Base-by-base conservation (phyloP, 208 protist species). In the Leishmania major region DNA sequence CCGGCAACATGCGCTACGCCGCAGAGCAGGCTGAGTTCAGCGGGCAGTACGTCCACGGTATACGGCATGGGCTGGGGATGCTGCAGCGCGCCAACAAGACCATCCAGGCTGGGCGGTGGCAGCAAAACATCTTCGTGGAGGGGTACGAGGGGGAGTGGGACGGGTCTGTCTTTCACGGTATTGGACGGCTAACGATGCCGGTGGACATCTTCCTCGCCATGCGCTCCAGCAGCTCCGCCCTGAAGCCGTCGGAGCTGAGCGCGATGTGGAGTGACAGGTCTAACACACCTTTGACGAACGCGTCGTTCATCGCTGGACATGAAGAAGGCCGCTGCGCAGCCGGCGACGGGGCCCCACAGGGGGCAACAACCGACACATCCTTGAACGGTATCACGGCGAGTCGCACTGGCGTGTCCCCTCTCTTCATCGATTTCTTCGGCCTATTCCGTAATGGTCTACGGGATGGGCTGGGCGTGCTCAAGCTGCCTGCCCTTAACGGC, bases 81-180 rank as follows among this genome's bases (percentile, higher is more conserved):
- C 70, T 91, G 78, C 93, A 96, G 75, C 43, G 55, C 37, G 73
- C 70, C 2, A 88, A 93, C 81, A 90, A 91, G 75, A 79, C 87
- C 49, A 95, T 96, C 75, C 86, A 87, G 31, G 87, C 91, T 11
- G 93, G 93, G 17, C 76, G 87, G 28, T 96, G 93, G 94, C 55
- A 84, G 40, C 75, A 90, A 19, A 90, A 96, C 78, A 11, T 71
- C 11, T 91, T 98, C 77, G 80, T 93, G 3, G 91, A 96, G 59
- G 95, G 95, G 55, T 98, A 98, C 85, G 91, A 94, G 55, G 95
- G 95, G 15, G 95, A 96, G 82, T 98, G 95, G 94, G 90, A 97
- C 82, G 90, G 91, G 3, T 51, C 64, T 47, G 67, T 64, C 43
- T 90, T 97, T 75, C 88, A 96, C 78, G 95, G 95, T 67, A 87